phyloP scores from a whole-genome alignment of 441 rosid genomes.

The Syzygium malaccense region DNA sequence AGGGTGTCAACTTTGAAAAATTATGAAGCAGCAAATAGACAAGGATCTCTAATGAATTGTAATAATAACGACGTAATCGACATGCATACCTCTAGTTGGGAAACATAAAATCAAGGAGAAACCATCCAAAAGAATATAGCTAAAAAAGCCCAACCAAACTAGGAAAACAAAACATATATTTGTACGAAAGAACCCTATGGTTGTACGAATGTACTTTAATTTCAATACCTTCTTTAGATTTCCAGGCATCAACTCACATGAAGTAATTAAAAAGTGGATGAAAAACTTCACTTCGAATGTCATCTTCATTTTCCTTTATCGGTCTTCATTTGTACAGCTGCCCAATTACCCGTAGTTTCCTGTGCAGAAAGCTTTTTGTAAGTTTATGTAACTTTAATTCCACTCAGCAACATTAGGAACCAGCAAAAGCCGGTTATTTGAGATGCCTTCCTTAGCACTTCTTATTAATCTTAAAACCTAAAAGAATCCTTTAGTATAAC shows the following conservation, averaged over 20 bases:
- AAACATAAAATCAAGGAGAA: neutral
- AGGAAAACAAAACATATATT: neutral
- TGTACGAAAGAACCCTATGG: neutral
- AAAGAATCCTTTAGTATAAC: too few species aligned
- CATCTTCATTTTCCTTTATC: neutral
- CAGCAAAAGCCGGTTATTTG: fast-evolving
- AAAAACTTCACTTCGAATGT: neutral
- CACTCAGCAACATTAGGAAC: neutral
- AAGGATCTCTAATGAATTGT: neutral
- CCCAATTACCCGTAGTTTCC: fast-evolving
- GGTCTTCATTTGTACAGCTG: fast-evolving
- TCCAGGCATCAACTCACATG: neutral
- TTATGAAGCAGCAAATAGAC: neutral
- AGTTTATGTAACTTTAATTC: too few species aligned
- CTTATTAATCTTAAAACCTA: too few species aligned
- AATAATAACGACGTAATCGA: fast-evolving
- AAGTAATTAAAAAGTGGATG: neutral
- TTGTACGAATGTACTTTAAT: fast-evolving
- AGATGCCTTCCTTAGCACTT: too few species aligned
- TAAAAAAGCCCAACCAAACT: neutral
- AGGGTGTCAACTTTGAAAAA: neutral
- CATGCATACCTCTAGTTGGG: neutral
- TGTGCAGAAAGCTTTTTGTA: neutral
- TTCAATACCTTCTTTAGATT: neutral
- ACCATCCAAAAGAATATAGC: neutral